phyloP scores from a whole-genome alignment of 176 grass and related monocot species.

The Oryza meridionalis region DNA sequence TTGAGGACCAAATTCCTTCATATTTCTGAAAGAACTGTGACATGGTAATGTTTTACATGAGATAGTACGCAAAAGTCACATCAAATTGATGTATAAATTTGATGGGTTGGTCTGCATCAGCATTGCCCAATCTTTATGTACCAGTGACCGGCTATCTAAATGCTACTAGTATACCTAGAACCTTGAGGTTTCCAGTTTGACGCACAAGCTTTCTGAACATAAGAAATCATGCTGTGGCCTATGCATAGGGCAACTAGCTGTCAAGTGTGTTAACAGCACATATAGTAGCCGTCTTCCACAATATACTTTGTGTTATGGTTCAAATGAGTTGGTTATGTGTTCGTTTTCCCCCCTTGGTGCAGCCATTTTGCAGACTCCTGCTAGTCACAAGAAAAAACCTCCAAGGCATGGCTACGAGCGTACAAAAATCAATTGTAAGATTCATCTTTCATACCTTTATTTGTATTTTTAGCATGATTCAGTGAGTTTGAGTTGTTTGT shows the following conservation, averaged over 20 bases:
- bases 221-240: no score
- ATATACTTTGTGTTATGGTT: neutral
- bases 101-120: neutral
- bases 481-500: conserved; percentile 19
- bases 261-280: neutral
- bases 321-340: conserved; percentile 30
- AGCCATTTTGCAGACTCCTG: conserved; percentile 83
- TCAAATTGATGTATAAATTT: neutral
- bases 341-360: conserved; percentile 24
- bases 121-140: neutral
- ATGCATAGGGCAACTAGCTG: neutral
- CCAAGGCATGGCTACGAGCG: conserved; percentile 65
- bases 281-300: conserved; percentile 1
- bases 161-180: no score
- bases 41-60: neutral
- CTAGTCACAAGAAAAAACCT: conserved; percentile 57
- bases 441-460: conserved; percentile 18
- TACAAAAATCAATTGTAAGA: conserved; percentile 90
- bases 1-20: neutral
- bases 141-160: neutral
- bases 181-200: no score
- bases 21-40: neutral
- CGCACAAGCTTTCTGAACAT: no score
- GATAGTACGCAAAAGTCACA: neutral
- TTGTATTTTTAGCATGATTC: conserved; percentile 14